These are phyloP conservation scores for Trametes pubescens DNA, from an alignment of 1,284 basidiomycete species.

Conservation along the genomic window DNA sequence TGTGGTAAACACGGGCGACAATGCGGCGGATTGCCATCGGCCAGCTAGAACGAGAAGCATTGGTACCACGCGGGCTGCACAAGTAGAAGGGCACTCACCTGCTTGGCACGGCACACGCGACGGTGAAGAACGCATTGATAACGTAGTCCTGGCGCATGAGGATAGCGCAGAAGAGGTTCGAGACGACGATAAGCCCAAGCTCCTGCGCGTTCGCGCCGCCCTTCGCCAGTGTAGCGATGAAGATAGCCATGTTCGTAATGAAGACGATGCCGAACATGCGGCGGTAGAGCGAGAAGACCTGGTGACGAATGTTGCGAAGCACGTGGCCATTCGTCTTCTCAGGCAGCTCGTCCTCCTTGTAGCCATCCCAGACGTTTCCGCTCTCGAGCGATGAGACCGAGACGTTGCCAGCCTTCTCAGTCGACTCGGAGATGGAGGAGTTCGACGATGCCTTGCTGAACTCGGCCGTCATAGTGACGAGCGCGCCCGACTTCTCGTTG, in stretches of 20 bases:
- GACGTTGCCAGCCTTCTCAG: conserved; percentile 25
- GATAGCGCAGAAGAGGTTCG: conserved; percentile 62
- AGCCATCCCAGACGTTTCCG: conserved; percentile 55
- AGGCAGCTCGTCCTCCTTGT: conserved; percentile 57
- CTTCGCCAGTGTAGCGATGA: conserved; percentile 54
- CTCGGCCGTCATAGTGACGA: conserved; percentile 24
- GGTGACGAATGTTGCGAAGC: conserved; percentile 60
- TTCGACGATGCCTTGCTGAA: conserved; percentile 14
- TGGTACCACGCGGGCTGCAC: neutral
- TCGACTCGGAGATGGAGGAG: conserved; percentile 23
- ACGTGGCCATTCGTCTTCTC: conserved; percentile 57
- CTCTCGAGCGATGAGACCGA: conserved; percentile 38
- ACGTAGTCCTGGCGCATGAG: conserved; percentile 72
- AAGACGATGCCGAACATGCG: conserved; percentile 66
- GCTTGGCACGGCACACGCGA: conserved; percentile 56
- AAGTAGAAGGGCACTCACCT: conserved; percentile 46
- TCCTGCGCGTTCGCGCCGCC: conserved; percentile 53
- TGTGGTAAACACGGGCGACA: conserved; percentile 64
- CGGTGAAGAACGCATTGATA: conserved; percentile 62
- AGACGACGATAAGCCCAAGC: conserved; percentile 57
- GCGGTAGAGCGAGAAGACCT: conserved; percentile 62
- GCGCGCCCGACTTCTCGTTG: conserved; percentile 19
- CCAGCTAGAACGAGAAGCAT: conserved; percentile 50
- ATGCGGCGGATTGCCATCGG: conserved; percentile 60
- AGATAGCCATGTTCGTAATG: conserved; percentile 59